A percentile compares a stretch with the other conserved stretches of the same genome.
Conservation (phyloP, 2,329 filamentous ascomycete genomes). For the Alternaria sp. region DNA sequence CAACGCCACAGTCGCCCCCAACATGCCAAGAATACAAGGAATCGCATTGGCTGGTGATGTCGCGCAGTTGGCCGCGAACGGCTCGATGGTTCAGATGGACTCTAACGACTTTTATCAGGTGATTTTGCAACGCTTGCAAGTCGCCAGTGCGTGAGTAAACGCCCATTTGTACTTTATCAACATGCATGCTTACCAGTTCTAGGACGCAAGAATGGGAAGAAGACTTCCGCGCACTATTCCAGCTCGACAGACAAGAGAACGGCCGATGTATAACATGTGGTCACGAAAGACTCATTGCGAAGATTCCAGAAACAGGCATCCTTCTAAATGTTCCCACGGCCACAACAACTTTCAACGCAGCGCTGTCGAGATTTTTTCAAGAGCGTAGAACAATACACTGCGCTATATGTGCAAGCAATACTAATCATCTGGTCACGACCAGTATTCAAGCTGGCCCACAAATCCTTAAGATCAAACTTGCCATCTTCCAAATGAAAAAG, state of each 20-base stretch:
- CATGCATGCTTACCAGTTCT: not conserved
- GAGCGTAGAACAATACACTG: not conserved
- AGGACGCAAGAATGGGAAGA: not conserved
- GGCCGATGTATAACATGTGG: not conserved
- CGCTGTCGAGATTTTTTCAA: not conserved
- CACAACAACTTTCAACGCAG: not conserved
- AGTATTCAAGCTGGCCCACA: not conserved
- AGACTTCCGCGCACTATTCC: not conserved
- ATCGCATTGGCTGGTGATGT: not conserved
- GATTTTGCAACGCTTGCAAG: not conserved
- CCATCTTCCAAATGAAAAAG: not conserved
- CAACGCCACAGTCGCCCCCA: not conserved
- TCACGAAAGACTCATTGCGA: not conserved
- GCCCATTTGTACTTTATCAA: not conserved
- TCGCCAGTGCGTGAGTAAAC: not conserved
- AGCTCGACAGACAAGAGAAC: not conserved
- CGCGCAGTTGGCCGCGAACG: not conserved
- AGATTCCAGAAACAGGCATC: not conserved
- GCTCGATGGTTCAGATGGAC: not conserved
- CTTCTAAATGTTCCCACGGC: not conserved
- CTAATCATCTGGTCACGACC: not conserved
- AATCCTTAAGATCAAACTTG: not conserved
- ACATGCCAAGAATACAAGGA: not conserved
- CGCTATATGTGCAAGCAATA: not conserved
- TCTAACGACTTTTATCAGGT: not conserved